Conservation (phyloP, 176 grass and related monocot species). For the Dactylis glomerata region DNA sequence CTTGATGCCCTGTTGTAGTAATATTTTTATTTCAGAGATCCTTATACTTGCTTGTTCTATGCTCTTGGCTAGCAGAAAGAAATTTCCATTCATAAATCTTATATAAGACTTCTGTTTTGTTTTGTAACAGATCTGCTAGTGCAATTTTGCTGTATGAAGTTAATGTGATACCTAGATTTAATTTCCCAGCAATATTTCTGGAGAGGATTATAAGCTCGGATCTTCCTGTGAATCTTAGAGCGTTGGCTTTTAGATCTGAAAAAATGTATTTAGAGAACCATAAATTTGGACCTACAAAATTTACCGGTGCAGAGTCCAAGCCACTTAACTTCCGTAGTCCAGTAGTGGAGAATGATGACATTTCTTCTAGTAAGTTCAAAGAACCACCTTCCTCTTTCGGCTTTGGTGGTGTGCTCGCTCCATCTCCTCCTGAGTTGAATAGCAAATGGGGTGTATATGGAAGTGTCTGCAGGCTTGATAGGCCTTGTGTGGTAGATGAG, state of each 20-base stretch:
- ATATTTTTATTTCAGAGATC: neutral
- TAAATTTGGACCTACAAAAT: slow-evolving; percentile 36
- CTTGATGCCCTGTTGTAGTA: neutral
- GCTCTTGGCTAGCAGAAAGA: neutral
- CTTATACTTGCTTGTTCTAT: neutral
- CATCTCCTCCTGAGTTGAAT: slow-evolving; percentile 46
- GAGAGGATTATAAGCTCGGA: slow-evolving; percentile 92
- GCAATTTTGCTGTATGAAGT: slow-evolving; percentile 81
- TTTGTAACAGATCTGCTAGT: slow-evolving; percentile 53
- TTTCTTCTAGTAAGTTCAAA: slow-evolving; percentile 43
- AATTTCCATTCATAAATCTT: neutral
- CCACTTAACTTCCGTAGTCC: slow-evolving; percentile 20
- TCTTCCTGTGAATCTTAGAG: slow-evolving; percentile 86
- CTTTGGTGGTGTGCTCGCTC: slow-evolving; percentile 36
- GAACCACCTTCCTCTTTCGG: slow-evolving; percentile 27
- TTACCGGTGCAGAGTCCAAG: slow-evolving; percentile 18
- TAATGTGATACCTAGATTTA: slow-evolving; percentile 86
- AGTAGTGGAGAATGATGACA: slow-evolving; percentile 25
- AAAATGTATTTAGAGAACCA: slow-evolving; percentile 61
- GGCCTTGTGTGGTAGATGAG: slow-evolving; percentile 82
- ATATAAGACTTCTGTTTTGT: slow-evolving; percentile 6
- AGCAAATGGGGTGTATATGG: slow-evolving; percentile 93
- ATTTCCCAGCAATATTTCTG: slow-evolving; percentile 94
- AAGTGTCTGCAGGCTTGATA: slow-evolving; percentile 83
- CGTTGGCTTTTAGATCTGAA: slow-evolving; percentile 78